Percentiles rank a stretch among this genome's conserved stretches.
Evolutionary conservation across 202 grass and related monocot species (phyloP).

Genomic region (Panicum hallii): DNA sequence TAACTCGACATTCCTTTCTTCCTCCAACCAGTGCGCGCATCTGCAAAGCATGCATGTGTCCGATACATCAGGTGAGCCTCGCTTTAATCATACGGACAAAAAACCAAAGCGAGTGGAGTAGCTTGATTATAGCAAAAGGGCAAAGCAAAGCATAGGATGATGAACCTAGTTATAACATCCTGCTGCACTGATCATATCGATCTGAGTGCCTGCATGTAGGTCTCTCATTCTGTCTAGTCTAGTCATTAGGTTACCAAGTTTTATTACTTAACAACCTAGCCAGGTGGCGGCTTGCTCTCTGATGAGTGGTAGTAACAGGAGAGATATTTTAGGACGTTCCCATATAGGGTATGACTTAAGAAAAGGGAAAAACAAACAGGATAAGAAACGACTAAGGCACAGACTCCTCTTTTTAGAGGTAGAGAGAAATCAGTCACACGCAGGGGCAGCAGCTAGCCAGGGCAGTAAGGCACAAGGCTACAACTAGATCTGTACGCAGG

Average conservation of each 20-base stretch:
- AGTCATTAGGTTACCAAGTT: slow-evolving; percentile 3
- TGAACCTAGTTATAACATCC: slow-evolving; percentile 48
- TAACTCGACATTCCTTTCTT: slow-evolving; percentile 56
- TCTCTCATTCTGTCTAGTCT: not conserved
- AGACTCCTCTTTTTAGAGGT: slow-evolving; percentile 20
- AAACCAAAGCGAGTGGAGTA: slow-evolving; percentile 56
- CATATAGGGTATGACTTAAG: slow-evolving; percentile 55
- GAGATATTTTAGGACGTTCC: slow-evolving; percentile 66
- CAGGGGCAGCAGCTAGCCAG: slow-evolving; percentile 40
- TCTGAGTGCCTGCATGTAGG: slow-evolving; percentile 24
- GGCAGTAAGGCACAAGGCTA: slow-evolving; percentile 54
- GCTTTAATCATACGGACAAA: slow-evolving; percentile 64
- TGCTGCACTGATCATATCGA: slow-evolving; percentile 30
- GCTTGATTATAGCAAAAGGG: slow-evolving; percentile 62
- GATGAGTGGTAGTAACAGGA: slow-evolving; percentile 32
- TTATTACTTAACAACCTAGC: slow-evolving; percentile 21
- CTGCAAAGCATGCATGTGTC: slow-evolving; percentile 61
- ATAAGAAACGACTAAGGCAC: slow-evolving; percentile 43
- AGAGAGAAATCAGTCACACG: slow-evolving; percentile 48
- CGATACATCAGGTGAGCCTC: slow-evolving; percentile 45
- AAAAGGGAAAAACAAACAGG: slow-evolving; percentile 49
- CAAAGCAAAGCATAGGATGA: slow-evolving; percentile 51
- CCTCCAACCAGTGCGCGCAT: slow-evolving; percentile 32
- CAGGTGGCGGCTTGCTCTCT: slow-evolving; percentile 7
- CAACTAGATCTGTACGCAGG: slow-evolving; percentile 64